Conservation (phyloP, 2,329 filamentous ascomycete species). For the Simplicillium aogashimaense region DNA sequence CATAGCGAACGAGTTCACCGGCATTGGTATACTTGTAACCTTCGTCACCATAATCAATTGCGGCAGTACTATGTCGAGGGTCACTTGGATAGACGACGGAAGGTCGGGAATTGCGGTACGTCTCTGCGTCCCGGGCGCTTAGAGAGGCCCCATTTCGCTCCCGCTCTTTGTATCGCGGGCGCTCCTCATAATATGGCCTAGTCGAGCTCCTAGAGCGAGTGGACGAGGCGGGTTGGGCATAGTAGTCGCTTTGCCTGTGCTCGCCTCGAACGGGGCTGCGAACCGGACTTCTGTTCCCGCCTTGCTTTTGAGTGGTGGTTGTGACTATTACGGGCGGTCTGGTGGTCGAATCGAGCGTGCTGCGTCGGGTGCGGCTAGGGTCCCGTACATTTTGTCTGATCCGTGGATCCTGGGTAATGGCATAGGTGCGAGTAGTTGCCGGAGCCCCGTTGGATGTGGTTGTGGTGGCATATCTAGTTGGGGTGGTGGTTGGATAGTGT, state of each 20-base stretch:
- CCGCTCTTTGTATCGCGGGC: slow-evolving; percentile 28
- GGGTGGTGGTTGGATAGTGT: slow-evolving; percentile 18
- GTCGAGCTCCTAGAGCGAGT: slow-evolving; percentile 39
- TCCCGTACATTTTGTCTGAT: slow-evolving; percentile 22
- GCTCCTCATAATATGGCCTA: slow-evolving; percentile 41
- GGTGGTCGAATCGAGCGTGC: slow-evolving; percentile 38
- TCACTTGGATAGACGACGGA: slow-evolving; percentile 33
- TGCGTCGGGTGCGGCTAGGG: slow-evolving; percentile 36
- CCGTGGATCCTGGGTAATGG: slow-evolving; percentile 39
- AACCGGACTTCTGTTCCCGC: slow-evolving; percentile 8
- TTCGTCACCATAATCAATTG: slow-evolving; percentile 45
- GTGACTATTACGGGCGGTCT: slow-evolving; percentile 49
- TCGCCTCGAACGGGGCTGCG: slow-evolving; percentile 41
- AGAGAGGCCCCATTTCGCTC: slow-evolving; percentile 37
- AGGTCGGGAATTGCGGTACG: slow-evolving; percentile 36
- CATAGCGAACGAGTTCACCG: slow-evolving; percentile 50
- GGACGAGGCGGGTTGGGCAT: slow-evolving; percentile 48
- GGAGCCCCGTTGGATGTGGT: slow-evolving; percentile 22
- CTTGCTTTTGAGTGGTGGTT: slow-evolving; percentile 31
- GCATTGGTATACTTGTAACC: slow-evolving; percentile 57
- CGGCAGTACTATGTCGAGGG: slow-evolving; percentile 30
- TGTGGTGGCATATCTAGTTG: slow-evolving; percentile 22
- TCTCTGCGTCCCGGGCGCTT: slow-evolving; percentile 28
- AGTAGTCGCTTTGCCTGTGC: slow-evolving; percentile 32
- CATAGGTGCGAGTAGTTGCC: slow-evolving; percentile 45